A percentile compares a stretch with the other conserved stretches of the same genome.
Evolutionary conservation across 2,329 filamentous ascomycete genomes (phyloP).

Genomic region (Claviceps quebecensis): DNA sequence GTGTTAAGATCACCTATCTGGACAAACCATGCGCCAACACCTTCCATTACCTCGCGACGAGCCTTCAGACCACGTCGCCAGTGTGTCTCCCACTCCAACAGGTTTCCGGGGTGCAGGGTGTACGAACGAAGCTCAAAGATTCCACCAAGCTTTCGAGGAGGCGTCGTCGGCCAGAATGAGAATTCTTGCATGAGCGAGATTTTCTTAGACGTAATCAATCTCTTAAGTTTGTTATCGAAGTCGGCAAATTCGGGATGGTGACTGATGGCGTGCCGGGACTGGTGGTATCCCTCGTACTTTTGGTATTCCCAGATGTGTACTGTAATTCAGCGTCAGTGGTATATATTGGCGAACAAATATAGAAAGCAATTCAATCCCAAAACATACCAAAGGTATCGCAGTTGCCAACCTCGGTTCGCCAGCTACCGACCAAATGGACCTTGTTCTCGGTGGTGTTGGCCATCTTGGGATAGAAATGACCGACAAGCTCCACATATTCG

Average conservation of each 20-base stretch:
- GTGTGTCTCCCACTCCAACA: constrained; percentile 97
- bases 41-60: constrained; percentile 93
- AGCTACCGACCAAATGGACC: constrained; percentile 92
- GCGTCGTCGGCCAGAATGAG: constrained; percentile 95
- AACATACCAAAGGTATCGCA: constrained; percentile 83
- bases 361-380: neutral
- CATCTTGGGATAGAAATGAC: constrained; percentile 84
- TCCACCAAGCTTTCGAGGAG: constrained; percentile 78
- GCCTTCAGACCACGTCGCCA: constrained; percentile 89
- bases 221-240: constrained; percentile 75
- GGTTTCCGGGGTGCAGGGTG: constrained; percentile 85
- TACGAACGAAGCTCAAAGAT: constrained; percentile 95
- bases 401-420: constrained; percentile 94
- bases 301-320: constrained; percentile 99
- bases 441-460: constrained; percentile 76
- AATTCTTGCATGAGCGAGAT: constrained; percentile 98
- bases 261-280: constrained; percentile 74
- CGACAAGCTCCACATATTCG: constrained; percentile 82
- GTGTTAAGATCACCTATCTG: constrained; percentile 97
- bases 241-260: constrained; percentile 68
- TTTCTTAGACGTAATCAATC: constrained; percentile 70
- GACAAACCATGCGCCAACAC: constrained; percentile 95
- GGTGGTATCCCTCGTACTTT: constrained; percentile 89
- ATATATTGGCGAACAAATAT: neutral
- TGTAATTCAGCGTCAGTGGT: constrained; percentile 22